phyloP scores from a whole-genome alignment of 768 basidiomycete species.

The Pleurotus citrinopileatus region DNA sequence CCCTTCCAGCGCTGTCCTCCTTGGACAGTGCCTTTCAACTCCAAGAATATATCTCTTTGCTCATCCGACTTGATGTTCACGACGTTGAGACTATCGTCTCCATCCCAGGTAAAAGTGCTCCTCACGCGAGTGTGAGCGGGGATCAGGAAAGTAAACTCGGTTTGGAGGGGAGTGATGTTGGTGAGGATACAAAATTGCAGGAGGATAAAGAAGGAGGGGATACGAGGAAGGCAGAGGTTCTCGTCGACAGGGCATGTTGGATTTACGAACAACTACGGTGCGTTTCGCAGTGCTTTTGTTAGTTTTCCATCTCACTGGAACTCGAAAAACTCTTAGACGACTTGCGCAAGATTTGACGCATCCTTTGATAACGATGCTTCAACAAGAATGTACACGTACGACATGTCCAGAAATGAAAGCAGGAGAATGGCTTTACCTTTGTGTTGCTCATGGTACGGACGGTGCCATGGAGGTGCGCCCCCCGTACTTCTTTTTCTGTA shows the following conservation, averaged over 20 bases:
- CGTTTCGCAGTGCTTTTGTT: slow-evolving; percentile 7
- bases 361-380: slow-evolving; percentile 80
- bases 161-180: slow-evolving; percentile 17
- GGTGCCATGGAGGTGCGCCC: slow-evolving; percentile 76
- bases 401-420: slow-evolving; percentile 98
- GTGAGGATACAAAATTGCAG: slow-evolving; percentile 26
- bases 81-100: slow-evolving; percentile 81
- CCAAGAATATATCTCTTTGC: slow-evolving; percentile 89
- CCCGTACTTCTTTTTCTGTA: too few relatives aligned
- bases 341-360: slow-evolving; percentile 86
- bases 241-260: slow-evolving; percentile 84
- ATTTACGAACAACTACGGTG: slow-evolving; percentile 63
- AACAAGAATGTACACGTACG: slow-evolving; percentile 81
- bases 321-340: slow-evolving; percentile 53
- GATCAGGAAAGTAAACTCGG: slow-evolving; percentile 15
- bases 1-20: slow-evolving; percentile 62
- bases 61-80: slow-evolving; percentile 84
- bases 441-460: slow-evolving; percentile 91
- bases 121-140: slow-evolving; percentile 24
- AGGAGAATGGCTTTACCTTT: slow-evolving; percentile 96
- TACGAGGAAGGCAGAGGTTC: slow-evolving; percentile 41
- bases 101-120: slow-evolving; percentile 56
- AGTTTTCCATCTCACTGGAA: too few relatives aligned
- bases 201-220: slow-evolving; percentile 30
- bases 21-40: slow-evolving; percentile 93